Conservation (phyloP, 192 early-diverging fungal species). For the Coemansia sp. region DNA sequence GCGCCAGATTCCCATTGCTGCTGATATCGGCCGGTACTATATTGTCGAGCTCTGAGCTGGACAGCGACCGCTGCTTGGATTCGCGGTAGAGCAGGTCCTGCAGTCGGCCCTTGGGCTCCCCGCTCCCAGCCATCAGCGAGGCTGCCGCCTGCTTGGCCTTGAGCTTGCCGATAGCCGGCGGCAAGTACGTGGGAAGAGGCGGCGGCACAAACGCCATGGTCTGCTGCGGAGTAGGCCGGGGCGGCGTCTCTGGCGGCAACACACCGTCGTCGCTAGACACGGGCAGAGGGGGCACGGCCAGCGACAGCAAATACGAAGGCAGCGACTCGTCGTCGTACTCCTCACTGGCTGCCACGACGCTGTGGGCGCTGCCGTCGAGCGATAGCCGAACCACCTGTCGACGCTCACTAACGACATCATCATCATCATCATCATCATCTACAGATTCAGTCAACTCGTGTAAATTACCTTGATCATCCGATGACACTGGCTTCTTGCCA, state of each 20-base stretch:
- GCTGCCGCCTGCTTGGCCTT: slow-evolving; percentile 7
- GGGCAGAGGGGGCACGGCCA: neutral
- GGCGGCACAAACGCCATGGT: slow-evolving; percentile 11
- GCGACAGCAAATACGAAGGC: slow-evolving; percentile 22
- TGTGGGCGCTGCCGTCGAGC: slow-evolving; percentile 32
- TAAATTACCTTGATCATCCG: slow-evolving; percentile 28
- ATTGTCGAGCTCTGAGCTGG: slow-evolving; percentile 50
- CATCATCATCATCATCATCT: slow-evolving; percentile 15
- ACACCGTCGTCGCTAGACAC: too few relatives aligned
- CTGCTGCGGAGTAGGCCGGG: neutral
- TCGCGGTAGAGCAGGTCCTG: slow-evolving; percentile 39
- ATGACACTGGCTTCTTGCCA: neutral
- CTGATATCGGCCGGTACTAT: slow-evolving; percentile 40
- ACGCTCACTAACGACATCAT: neutral
- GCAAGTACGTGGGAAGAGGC: neutral
- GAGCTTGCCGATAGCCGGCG: neutral
- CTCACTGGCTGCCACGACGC: slow-evolving; percentile 8
- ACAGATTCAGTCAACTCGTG: slow-evolving; percentile 20
- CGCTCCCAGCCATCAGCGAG: neutral
- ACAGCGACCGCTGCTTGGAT: slow-evolving; percentile 44
- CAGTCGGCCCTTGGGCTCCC: slow-evolving; percentile 30
- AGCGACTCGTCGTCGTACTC: slow-evolving; percentile 5
- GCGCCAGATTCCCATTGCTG: neutral
- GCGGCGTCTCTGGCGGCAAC: neutral
- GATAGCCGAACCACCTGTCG: slow-evolving; percentile 29